Evolutionary conservation across 2,329 filamentous ascomycete species (phyloP), one percentile per base, ranked within the genome.

Genomic region (Stachybotrys chlorohalonatus): DNA sequence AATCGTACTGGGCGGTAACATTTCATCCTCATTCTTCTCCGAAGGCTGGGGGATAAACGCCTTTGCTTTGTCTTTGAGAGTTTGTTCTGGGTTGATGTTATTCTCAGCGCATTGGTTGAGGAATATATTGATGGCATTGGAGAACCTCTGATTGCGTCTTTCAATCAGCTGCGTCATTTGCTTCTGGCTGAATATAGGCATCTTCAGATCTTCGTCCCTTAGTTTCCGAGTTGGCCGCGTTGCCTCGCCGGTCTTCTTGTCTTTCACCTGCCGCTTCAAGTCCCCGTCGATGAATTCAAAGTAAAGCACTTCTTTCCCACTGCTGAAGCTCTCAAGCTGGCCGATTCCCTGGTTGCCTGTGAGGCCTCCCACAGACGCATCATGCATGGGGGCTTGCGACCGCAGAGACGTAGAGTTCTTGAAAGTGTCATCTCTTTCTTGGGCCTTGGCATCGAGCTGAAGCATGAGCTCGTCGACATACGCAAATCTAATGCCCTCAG

Each of bases 231-330:
- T 83, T 1, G 87, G 80, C 54, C 85, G 87, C 0, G 79, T 83
- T 1, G 85, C 79, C 67, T 92, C 84, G 1, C 88, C 89, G 0
- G 87, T 90, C 67, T 87, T 89, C 53, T 83, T 81, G 66, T 86
- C 75, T 53, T 79, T 75, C 1, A 91, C 87, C 66, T 95, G 86
- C 47, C 88, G 80, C 72, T 92, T 96, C 60, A 97, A 70, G 66
- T 96, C 93, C 0, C 88, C 92, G 67, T 97, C 94, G 16, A 95
- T 73, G 61, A 95, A 97, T 67, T 97, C 94, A 63, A 99, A 95
- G 42, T 93, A 82, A 30, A 99, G 72, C 15, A 96, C 86, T 62
- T 95, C 85, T 52, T 79, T 79, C 2, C 75, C 75, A 13, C 57
- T 74, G 1, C 55, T 48, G 11, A 56, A 55, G 9, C 53, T 31